Conservation (phyloP, 805 yeast genomes). For the Metschnikowia continentalis region DNA sequence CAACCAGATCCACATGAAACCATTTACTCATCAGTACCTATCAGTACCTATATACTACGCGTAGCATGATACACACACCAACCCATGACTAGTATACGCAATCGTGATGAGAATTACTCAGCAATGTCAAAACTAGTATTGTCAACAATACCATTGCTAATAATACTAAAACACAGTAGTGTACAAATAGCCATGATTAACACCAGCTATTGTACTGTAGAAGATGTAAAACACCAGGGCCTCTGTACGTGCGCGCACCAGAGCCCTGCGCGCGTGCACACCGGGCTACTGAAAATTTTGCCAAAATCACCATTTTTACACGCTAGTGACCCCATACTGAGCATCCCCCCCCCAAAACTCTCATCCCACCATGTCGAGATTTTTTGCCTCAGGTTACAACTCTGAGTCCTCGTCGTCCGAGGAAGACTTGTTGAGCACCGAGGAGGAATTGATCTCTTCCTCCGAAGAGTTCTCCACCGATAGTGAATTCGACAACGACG, state of each 20-base stretch:
- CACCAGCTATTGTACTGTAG: too few species aligned
- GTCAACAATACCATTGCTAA: too few species aligned
- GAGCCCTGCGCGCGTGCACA: constrained; percentile 9
- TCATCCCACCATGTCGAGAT: constrained; percentile 69
- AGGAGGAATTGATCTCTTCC: constrained; percentile 55
- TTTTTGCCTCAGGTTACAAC: constrained; percentile 66
- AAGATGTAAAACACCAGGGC: not conserved
- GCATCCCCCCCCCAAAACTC: constrained; percentile 4
- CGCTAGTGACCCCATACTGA: constrained; percentile 5
- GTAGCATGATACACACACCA: too few species aligned
- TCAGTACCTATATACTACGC: too few species aligned
- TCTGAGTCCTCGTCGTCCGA: constrained; percentile 52
- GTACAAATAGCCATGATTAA: too few species aligned
- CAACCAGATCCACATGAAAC: too few species aligned
- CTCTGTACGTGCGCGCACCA: constrained; percentile 9
- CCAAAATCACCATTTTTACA: constrained; percentile 2
- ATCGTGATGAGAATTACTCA: too few species aligned
- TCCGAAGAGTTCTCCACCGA: constrained; percentile 43
- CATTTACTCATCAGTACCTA: too few species aligned
- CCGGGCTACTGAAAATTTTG: constrained; percentile 13
- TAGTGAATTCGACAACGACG: constrained; percentile 49
- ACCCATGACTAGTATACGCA: too few species aligned
- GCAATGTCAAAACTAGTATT: too few species aligned
- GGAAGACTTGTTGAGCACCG: constrained; percentile 48
- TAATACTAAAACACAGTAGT: too few species aligned